phyloP scores from a whole-genome alignment of 1,139 yeast species.

The Entelexis sorbosivorans region DNA sequence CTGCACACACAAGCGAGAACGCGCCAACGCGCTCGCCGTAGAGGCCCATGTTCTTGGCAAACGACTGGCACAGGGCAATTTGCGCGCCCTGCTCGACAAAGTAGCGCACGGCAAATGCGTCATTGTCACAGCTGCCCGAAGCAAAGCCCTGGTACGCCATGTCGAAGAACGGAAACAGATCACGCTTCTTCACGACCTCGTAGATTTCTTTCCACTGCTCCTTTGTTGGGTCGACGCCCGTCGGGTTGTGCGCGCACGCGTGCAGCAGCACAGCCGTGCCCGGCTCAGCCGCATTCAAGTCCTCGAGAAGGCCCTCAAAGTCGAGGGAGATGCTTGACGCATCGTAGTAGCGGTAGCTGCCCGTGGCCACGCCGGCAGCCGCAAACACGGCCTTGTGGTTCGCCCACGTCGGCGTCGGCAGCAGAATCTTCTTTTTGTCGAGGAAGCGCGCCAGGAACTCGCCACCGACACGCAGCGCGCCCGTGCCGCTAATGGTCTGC shows the following conservation, averaged over 20 bases:
- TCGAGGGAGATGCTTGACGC: constrained; percentile 50
- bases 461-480: constrained; percentile 61
- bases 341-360: constrained; percentile 58
- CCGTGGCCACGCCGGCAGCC: constrained; percentile 40
- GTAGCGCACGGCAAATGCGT: constrained; percentile 41
- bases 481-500: constrained; percentile 65
- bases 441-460: constrained; percentile 46
- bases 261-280: constrained; percentile 58
- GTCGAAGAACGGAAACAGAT: constrained; percentile 68
- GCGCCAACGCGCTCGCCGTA: constrained; percentile 95
- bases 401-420: constrained; percentile 70
- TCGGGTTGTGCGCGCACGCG: constrained; percentile 95
- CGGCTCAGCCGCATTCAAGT: constrained; percentile 57
- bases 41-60: constrained; percentile 94
- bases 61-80: constrained; percentile 71
- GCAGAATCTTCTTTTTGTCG: constrained; percentile 40
- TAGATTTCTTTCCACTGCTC: constrained; percentile 72
- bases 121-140: constrained; percentile 50
- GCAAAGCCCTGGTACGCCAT: constrained; percentile 94
- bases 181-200: constrained; percentile 44
- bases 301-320: constrained; percentile 52
- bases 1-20: constrained; percentile 39
- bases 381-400: constrained; percentile 47
- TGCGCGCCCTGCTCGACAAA: constrained; percentile 38
- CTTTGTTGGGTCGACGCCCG: constrained; percentile 77